Evolutionary conservation across 108 stramenopile genomes (phyloP).

Genomic region (Chaetoceros tenuissimus): DNA sequence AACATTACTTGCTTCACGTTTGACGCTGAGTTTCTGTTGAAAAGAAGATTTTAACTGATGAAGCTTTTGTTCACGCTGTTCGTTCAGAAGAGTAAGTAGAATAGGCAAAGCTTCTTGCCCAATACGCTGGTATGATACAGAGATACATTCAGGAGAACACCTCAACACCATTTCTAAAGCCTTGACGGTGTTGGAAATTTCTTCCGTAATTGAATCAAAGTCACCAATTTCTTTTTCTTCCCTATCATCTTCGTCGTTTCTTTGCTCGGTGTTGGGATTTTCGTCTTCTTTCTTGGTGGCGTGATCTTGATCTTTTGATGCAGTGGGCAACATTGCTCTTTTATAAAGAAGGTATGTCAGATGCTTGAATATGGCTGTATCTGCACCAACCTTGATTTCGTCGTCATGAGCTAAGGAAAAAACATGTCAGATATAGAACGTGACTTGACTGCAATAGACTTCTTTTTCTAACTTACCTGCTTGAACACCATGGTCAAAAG

Average conservation of each 20-base stretch:
- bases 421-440: no score
- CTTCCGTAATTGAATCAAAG: conserved; percentile 6
- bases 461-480: no score
- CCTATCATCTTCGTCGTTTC: neutral
- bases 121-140: neutral
- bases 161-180: conserved; percentile 31
- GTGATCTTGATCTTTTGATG: neutral
- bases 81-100: neutral
- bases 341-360: conserved; percentile 25
- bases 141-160: neutral
- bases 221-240: neutral
- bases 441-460: no score
- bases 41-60: no score
- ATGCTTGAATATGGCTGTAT: conserved; percentile 38
- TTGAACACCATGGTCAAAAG: conserved; percentile 39
- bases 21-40: no score
- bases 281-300: neutral
- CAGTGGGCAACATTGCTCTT: no score
- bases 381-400: conserved; percentile 39
- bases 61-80: neutral
- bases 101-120: neutral
- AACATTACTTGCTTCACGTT: no score
- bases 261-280: neutral
- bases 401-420: conserved; percentile 36
- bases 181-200: conserved; percentile 27